Evolutionary conservation across 805 yeast genomes (phyloP).

Genomic region (Kluyveromyces starmeri): DNA sequence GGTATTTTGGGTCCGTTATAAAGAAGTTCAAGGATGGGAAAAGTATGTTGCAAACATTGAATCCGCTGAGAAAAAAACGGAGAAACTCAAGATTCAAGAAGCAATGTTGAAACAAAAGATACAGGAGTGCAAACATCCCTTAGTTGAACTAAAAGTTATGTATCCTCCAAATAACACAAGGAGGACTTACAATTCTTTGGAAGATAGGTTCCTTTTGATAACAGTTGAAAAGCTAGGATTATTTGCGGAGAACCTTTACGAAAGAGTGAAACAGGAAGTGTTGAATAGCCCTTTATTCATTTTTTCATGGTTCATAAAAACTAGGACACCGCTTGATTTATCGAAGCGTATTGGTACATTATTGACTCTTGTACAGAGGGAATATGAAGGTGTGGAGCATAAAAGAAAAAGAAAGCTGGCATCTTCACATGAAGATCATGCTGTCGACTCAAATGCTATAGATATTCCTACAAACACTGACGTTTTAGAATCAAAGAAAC

Average conservation of each 20-base stretch:
- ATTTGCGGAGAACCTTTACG: conserved; percentile 48
- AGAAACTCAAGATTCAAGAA: conserved; percentile 47
- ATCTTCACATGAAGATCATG: neutral
- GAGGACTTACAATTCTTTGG: conserved; percentile 56
- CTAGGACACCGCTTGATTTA: conserved; percentile 64
- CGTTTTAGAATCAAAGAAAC: neutral
- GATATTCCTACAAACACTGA: too few relatives aligned
- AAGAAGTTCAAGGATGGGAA: conserved; percentile 59
- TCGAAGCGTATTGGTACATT: conserved; percentile 63
- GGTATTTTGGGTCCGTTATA: conserved; percentile 55
- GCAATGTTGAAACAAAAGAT: conserved; percentile 45
- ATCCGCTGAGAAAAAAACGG: conserved; percentile 59
- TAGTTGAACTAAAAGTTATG: conserved; percentile 53
- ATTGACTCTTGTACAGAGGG: conserved; percentile 59
- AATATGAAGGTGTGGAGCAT: conserved; percentile 49
- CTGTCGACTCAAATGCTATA: neutral
- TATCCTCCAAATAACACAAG: conserved; percentile 83
- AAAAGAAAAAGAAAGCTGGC: neutral
- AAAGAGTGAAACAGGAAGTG: conserved; percentile 58
- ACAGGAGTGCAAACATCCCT: conserved; percentile 45
- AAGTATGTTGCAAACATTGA: conserved; percentile 67
- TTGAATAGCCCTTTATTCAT: conserved; percentile 48
- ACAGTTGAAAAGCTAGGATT: conserved; percentile 61
- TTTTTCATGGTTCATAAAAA: conserved; percentile 65
- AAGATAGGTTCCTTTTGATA: conserved; percentile 58